Conservation (phyloP, 139 green algal genomes). For the Coelastrella sp. region DNA sequence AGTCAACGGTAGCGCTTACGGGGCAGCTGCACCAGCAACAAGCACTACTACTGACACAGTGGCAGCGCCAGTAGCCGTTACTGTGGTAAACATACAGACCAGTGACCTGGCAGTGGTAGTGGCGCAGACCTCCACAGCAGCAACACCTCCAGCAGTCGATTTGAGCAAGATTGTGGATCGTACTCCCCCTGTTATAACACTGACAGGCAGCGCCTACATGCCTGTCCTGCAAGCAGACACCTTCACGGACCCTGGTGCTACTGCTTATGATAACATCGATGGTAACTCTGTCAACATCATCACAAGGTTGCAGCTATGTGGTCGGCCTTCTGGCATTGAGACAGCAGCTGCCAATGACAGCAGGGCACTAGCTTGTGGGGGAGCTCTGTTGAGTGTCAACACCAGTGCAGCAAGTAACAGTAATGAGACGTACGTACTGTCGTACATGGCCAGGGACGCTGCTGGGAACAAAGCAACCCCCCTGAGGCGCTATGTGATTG, state of each 20-base stretch:
- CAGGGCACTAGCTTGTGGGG: neutral
- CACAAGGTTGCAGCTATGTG: conserved; percentile 34
- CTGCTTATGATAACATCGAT: conserved; percentile 50
- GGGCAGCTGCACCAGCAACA: neutral
- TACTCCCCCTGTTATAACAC: conserved; percentile 34
- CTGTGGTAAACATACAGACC: conserved; percentile 21
- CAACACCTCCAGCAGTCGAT: conserved; percentile 13
- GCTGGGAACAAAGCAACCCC: conserved; percentile 36
- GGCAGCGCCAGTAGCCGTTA: neutral
- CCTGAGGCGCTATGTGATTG: conserved; percentile 36
- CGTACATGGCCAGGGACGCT: conserved; percentile 33
- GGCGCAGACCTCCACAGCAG: too few species aligned
- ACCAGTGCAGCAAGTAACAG: neutral
- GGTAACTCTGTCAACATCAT: conserved; percentile 4
- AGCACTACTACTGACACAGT: neutral
- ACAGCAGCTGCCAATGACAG: neutral
- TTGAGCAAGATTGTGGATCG: conserved; percentile 34
- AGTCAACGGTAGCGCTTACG: neutral
- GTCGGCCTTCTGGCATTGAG: neutral
- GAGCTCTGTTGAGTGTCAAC: neutral
- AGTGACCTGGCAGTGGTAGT: neutral
- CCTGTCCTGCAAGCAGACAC: conserved; percentile 6
- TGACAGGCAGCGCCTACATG: conserved; percentile 8
- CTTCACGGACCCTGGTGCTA: conserved; percentile 33
- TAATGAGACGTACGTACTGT: conserved; percentile 27